A percentile compares a stretch with the other conserved stretches of the same genome.
phyloP scores from a whole-genome alignment of 108 stramenopile species.

The Cyclotella atomus region DNA sequence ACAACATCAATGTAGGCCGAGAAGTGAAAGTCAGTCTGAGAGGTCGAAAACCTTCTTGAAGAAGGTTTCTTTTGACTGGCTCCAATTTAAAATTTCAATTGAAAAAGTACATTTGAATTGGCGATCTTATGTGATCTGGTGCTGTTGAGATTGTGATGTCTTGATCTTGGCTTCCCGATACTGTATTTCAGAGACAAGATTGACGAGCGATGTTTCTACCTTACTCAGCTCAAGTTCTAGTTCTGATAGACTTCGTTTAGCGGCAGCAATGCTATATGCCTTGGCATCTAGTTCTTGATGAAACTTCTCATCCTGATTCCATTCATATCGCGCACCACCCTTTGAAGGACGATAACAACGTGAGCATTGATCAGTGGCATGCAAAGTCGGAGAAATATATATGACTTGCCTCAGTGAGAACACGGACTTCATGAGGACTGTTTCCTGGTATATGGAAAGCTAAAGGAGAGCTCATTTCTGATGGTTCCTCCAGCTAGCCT shows the following conservation, averaged over 20 bases:
- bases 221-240: background rate
- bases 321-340: conserved; percentile 18
- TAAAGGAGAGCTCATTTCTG: too few species aligned
- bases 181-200: conserved; percentile 6
- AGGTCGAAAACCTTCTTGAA: too few species aligned
- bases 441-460: too few species aligned
- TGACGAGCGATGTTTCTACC: background rate
- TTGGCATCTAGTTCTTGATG: conserved; percentile 9
- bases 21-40: too few species aligned
- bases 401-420: background rate
- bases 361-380: too few species aligned
- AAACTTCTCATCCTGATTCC: conserved; percentile 16
- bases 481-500: too few species aligned
- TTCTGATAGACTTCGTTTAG: conserved; percentile 9
- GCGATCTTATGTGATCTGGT: conserved; percentile 13
- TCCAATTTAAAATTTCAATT: too few species aligned
- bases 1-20: too few species aligned
- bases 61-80: too few species aligned
- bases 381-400: too few species aligned
- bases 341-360: background rate
- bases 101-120: too few species aligned
- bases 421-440: too few species aligned
- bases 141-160: background rate
- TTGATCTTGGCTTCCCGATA: background rate
- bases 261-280: background rate